Base-by-base conservation (phyloP, 225 moss, liverwort and hornwort genomes). In the Straminergon stramineum region DNA sequence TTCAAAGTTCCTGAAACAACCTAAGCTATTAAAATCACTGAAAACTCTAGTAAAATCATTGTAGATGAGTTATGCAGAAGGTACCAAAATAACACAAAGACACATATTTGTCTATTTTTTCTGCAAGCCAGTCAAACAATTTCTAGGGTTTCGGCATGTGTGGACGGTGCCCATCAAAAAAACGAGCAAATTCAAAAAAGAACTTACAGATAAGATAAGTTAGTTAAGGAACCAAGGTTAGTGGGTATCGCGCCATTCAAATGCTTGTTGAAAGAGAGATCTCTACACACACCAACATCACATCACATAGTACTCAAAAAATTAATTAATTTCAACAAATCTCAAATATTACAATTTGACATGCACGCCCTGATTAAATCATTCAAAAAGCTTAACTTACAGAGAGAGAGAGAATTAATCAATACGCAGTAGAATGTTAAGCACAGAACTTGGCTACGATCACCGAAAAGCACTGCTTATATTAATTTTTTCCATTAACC, bases 261-360 rank as follows among this genome's bases (percentile, higher is more conserved):
- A 53, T 4, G 4, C 63, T 31, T 60, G 86, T 94, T 94, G 60
- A 93, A 91, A 43, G 94, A 93, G 35, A 94, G 89, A 35, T 94
- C 94, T 85, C 94, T 94, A 89, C 81, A 87, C 68, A 87, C 60
- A 57, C 66, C 83, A 79, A 62, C 31, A 75, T 64, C 53, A 90
- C 53, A 61, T 81, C 81, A 30, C 8, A 39, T 5, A 30, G 12
- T 41, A 81, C 41, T 41, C 53, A 35, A 74, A 32, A 39, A 24
- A 45, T 5, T 27, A 39, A 32, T 34, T 19, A 51, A 20, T 26
- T n/a, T 28, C n/a, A 30, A 67, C 17, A 79, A 57, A n/a, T 17
- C 7, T 79, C n/a, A 58, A 79, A 58, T 11, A 58, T 79, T 11
- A 17, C 6, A 79, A 37, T 57, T 27, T 37, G 4, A 56, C 18